phyloP scores from a whole-genome alignment of 139 green algal species.

The Coccomyxa sp. region DNA sequence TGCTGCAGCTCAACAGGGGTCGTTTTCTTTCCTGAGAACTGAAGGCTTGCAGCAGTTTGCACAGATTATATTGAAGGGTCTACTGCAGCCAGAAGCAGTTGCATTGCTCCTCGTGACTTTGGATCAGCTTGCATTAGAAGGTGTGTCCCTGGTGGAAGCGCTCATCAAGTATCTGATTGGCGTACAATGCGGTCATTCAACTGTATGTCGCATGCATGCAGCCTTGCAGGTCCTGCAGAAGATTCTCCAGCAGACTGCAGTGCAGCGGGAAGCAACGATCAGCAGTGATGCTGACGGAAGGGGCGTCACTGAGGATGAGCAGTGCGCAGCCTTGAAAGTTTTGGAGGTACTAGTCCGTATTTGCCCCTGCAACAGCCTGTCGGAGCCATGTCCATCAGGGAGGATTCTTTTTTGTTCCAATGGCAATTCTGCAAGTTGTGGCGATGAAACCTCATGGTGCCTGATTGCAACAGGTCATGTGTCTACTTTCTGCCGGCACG shows the following conservation, averaged over 20 bases:
- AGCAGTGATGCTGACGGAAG: not conserved
- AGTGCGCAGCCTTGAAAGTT: not conserved
- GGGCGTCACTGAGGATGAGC: not conserved
- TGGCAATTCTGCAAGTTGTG: not conserved
- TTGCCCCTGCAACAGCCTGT: not conserved
- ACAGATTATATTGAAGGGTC: not conserved
- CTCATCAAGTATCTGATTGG: too few relatives aligned
- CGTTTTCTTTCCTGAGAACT: not conserved
- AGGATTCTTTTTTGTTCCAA: not conserved
- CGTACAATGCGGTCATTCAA: not conserved
- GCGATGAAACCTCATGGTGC: not conserved
- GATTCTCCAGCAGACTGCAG: not conserved
- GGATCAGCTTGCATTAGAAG: not conserved
- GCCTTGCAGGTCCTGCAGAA: not conserved
- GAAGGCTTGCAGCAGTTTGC: not conserved
- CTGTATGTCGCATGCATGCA: not conserved
- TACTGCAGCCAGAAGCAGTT: not conserved
- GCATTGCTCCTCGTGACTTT: not conserved
- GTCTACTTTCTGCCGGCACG: not conserved
- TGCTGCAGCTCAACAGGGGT: not conserved
- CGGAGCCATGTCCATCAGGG: not conserved
- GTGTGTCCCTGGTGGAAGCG: not conserved
- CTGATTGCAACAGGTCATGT: not conserved
- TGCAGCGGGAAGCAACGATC: not conserved
- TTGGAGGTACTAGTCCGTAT: not conserved